Conservation (phyloP, 148 eudicot genomes). For the Fagopyrum esculentum region DNA sequence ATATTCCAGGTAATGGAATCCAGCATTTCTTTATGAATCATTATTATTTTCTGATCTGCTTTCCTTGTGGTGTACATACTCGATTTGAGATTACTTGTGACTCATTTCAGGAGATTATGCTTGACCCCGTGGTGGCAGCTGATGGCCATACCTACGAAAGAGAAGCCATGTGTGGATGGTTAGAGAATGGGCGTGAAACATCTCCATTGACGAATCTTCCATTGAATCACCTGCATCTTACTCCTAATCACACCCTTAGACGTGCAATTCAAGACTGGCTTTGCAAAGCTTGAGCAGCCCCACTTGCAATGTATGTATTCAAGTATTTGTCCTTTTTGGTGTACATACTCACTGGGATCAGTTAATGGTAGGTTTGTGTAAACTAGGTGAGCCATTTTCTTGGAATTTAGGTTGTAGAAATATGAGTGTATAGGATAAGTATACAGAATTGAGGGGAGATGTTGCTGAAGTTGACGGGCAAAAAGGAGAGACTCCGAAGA, state of each 20-base stretch:
- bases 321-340: not conserved
- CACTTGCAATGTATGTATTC: not conserved
- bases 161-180: slow-evolving; percentile 60
- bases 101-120: slow-evolving; percentile 70
- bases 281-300: slow-evolving; percentile 33
- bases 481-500: no score
- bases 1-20: slow-evolving; percentile 45
- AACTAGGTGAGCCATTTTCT: not conserved
- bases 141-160: slow-evolving; percentile 88
- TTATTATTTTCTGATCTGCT: not conserved
- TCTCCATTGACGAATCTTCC: slow-evolving; percentile 88
- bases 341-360: not conserved
- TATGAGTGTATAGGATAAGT: not conserved
- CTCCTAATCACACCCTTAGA: slow-evolving; percentile 62
- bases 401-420: not conserved
- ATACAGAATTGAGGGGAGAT: no score
- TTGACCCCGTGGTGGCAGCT: slow-evolving; percentile 82
- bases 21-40: not conserved
- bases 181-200: slow-evolving; percentile 62
- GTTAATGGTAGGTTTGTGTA: not conserved
- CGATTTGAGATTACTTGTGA: not conserved
- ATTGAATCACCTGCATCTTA: slow-evolving; percentile 58
- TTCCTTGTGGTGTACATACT: not conserved
- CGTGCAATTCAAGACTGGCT: slow-evolving; percentile 79
- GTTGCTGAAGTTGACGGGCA: no score